Conservation (phyloP, 2,329 filamentous ascomycete genomes). For the Arthrobotrys entomopaga region DNA sequence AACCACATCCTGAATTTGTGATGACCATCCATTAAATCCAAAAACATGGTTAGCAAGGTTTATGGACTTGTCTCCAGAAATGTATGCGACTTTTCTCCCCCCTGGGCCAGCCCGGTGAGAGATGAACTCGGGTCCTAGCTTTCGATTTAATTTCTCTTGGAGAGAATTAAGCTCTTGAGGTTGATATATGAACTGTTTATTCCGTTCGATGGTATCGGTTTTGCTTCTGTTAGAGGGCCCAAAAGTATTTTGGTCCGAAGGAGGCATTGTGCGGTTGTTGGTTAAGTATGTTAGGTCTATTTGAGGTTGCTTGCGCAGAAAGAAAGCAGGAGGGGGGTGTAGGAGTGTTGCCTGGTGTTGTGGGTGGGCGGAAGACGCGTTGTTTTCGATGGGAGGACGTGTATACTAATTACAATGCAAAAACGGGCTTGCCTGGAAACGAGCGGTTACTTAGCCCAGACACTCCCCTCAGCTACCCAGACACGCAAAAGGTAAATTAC, state of each 20-base stretch:
- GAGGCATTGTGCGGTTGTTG: constrained; percentile 16
- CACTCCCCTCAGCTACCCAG: too few relatives aligned
- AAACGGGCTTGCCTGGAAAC: too few relatives aligned
- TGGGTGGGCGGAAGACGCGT: constrained; percentile 34
- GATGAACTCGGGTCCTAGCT: constrained; percentile 95
- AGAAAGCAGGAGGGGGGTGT: not conserved
- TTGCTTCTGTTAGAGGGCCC: constrained; percentile 12
- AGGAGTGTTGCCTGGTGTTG: not conserved
- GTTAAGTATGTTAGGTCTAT: not conserved
- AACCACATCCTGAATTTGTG: constrained; percentile 91
- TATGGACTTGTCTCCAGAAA: constrained; percentile 96
- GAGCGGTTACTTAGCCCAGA: too few relatives aligned
- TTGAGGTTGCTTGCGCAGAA: not conserved
- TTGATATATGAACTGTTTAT: constrained; percentile 71
- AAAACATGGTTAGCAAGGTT: constrained; percentile 94
- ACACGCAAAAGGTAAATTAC: too few relatives aligned
- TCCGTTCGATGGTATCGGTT: not conserved
- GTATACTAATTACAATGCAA: constrained; percentile 10
- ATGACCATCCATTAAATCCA: constrained; percentile 98
- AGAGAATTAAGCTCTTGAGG: constrained; percentile 90
- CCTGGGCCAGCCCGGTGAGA: constrained; percentile 84
- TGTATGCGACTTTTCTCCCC: constrained; percentile 88
- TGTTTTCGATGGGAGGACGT: constrained; percentile 44
- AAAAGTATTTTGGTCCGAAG: constrained; percentile 6
- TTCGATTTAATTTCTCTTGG: constrained; percentile 85